These are phyloP conservation scores for Colletotrichum eleusines DNA, from an alignment of 2,329 filamentous ascomycete genomes.

Conservation along the genomic window DNA sequence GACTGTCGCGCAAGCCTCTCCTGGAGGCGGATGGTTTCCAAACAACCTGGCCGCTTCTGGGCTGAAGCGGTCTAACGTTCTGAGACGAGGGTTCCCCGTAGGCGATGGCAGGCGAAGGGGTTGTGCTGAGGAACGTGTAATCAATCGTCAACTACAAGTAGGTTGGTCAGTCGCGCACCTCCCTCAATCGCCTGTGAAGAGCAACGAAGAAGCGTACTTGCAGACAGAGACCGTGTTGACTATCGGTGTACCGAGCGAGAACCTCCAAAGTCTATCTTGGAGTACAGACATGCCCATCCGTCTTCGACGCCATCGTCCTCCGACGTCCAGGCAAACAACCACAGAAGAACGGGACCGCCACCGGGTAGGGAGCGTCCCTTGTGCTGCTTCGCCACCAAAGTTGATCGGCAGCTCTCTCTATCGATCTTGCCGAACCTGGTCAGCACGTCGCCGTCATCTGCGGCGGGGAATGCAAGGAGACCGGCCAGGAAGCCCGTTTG, in stretches of 20 bases:
- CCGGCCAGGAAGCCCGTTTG: slow-evolving; percentile 33
- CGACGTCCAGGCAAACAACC: slow-evolving; percentile 30
- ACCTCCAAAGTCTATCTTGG: slow-evolving; percentile 27
- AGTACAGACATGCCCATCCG: slow-evolving; percentile 27
- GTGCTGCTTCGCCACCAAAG: slow-evolving; percentile 22
- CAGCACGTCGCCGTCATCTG: slow-evolving; percentile 46
- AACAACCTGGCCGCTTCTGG: slow-evolving; percentile 7
- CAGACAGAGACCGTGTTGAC: slow-evolving; percentile 27
- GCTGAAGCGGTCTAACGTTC: slow-evolving; percentile 15
- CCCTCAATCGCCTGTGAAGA: background rate
- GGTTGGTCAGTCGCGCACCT: background rate
- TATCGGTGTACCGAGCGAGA: slow-evolving; percentile 32
- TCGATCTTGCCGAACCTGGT: slow-evolving; percentile 19
- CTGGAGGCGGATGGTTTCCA: slow-evolving; percentile 11
- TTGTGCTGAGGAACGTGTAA: slow-evolving; percentile 21
- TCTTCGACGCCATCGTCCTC: slow-evolving; percentile 21
- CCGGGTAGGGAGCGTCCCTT: slow-evolving; percentile 29
- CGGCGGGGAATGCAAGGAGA: slow-evolving; percentile 22
- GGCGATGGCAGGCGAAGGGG: background rate
- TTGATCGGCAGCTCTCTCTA: slow-evolving; percentile 47
- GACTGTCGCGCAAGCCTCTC: slow-evolving; percentile 11
- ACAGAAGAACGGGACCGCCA: slow-evolving; percentile 21
- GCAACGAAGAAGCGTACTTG: background rate
- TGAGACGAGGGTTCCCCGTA: slow-evolving; percentile 13
- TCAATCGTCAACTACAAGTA: slow-evolving; percentile 28